A percentile compares a stretch with the other conserved stretches of the same genome.
Evolutionary conservation across 2,329 filamentous ascomycete species (phyloP).

Genomic region (Lecanicillium sp.): DNA sequence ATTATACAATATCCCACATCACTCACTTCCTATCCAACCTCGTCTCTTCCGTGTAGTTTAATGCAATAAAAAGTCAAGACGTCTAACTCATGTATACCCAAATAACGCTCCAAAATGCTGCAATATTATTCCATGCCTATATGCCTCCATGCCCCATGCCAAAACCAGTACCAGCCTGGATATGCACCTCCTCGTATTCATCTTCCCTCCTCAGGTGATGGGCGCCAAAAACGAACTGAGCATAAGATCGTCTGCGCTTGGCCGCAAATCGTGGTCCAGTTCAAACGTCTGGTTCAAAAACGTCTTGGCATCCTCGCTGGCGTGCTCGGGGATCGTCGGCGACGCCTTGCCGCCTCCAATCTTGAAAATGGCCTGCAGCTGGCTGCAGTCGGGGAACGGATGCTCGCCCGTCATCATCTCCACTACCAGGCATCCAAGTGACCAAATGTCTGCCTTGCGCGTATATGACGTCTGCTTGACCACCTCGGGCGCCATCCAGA

Average conservation of each 20-base stretch:
- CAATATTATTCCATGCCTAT: neutral
- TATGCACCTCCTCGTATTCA: neutral
- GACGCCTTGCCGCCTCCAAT: constrained; percentile 84
- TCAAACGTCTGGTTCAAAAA: constrained; percentile 91
- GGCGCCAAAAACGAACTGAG: constrained; percentile 74
- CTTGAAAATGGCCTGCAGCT: constrained; percentile 97
- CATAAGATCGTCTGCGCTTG: constrained; percentile 85
- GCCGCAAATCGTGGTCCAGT: constrained; percentile 86
- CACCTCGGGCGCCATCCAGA: constrained; percentile 99
- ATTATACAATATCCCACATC: no score
- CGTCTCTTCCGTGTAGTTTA: no score
- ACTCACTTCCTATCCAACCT: no score
- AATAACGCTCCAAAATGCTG: constrained; percentile 3
- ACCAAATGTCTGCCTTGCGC: constrained; percentile 98
- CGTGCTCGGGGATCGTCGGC: constrained; percentile 80
- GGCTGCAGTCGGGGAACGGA: constrained; percentile 93
- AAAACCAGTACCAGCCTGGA: neutral
- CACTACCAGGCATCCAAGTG: constrained; percentile 88
- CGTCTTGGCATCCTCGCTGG: constrained; percentile 72
- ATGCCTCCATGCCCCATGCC: neutral
- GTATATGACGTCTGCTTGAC: constrained; percentile 97
- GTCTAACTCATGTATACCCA: constrained; percentile 2
- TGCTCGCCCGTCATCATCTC: constrained; percentile 99
- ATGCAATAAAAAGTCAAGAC: no score
- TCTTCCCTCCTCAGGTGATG: constrained; percentile 43